A percentile compares a stretch with the other conserved stretches of the same genome.
Evolutionary conservation across 495 filamentous ascomycete species (phyloP).

Genomic region (Penicillium antarcticum): DNA sequence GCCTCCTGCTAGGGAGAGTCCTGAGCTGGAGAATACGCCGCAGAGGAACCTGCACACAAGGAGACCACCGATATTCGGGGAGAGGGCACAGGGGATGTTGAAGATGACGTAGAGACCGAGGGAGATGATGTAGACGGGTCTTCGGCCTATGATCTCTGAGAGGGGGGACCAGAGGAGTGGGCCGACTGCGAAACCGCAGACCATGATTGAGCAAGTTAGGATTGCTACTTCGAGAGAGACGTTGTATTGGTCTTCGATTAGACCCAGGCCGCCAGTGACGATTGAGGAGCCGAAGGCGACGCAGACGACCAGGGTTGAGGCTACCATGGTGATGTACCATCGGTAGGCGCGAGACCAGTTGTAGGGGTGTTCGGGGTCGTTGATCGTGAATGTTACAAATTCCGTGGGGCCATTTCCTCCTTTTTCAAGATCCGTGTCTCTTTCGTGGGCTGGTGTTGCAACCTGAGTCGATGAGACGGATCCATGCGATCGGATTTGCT

Average conservation of each 20-base stretch:
- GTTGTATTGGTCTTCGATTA: slow-evolving; percentile 56
- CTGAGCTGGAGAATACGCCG: slow-evolving; percentile 58
- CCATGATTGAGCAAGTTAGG: slow-evolving; percentile 44
- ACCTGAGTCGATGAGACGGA: slow-evolving; percentile 7
- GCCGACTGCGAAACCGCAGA: slow-evolving; percentile 45
- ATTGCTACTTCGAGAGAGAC: slow-evolving; percentile 62
- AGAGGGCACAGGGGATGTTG: slow-evolving; percentile 56
- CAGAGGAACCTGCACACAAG: slow-evolving; percentile 56
- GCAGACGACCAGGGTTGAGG: slow-evolving; percentile 52
- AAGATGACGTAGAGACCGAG: slow-evolving; percentile 51
- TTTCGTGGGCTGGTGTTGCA: background rate
- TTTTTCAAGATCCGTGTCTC: slow-evolving; percentile 18
- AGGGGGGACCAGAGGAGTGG: slow-evolving; percentile 60
- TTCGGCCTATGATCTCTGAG: slow-evolving; percentile 74
- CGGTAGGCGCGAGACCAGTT: slow-evolving; percentile 51
- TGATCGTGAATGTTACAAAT: slow-evolving; percentile 32
- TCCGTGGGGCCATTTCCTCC: slow-evolving; percentile 12
- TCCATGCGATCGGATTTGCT: slow-evolving; percentile 18
- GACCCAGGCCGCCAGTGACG: slow-evolving; percentile 60
- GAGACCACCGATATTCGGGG: slow-evolving; percentile 51
- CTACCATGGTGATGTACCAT: slow-evolving; percentile 57
- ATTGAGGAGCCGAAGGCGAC: slow-evolving; percentile 54
- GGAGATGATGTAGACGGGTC: slow-evolving; percentile 51
- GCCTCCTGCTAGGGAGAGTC: slow-evolving; percentile 61
- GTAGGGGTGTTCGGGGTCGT: slow-evolving; percentile 50